phyloP scores from a whole-genome alignment of 2,329 filamentous ascomycete species.

The Ophiostoma himal-ulmi region DNA sequence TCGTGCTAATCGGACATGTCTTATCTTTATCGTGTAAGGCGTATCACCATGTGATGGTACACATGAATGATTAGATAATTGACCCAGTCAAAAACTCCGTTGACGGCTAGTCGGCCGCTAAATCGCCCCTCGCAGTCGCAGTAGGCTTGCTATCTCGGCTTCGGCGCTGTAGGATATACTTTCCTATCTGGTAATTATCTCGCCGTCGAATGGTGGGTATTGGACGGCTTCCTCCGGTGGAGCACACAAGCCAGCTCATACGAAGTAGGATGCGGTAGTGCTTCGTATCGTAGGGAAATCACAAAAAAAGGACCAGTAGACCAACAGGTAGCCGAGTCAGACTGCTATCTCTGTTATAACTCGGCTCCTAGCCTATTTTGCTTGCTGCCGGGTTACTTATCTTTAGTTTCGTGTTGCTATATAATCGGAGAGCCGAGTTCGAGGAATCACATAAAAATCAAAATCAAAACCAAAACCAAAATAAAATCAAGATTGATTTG shows the following conservation, averaged over 20 bases:
- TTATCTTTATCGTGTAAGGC: background rate
- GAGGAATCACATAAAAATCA: background rate
- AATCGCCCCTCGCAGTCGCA: conserved; percentile 9
- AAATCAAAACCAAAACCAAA: background rate
- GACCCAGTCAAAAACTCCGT: background rate
- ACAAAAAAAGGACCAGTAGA: background rate
- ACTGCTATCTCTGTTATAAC: background rate
- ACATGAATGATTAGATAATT: background rate
- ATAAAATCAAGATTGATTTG: background rate
- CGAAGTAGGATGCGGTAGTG: background rate
- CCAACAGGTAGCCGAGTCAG: background rate
- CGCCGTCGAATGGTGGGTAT: background rate
- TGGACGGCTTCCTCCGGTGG: conserved; percentile 1
- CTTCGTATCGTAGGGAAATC: background rate
- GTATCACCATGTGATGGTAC: background rate
- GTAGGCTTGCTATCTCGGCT: conserved; percentile 5
- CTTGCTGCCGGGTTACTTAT: background rate
- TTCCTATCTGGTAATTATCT: background rate
- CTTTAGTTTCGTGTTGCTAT: background rate
- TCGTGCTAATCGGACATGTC: background rate
- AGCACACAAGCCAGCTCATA: background rate
- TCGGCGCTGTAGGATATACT: conserved; percentile 16
- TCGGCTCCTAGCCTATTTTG: background rate
- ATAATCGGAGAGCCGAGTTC: background rate
- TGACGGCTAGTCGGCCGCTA: conserved; percentile 1